phyloP scores from a whole-genome alignment of 176 grass and related monocot genomes.

The Paspalum vaginatum region DNA sequence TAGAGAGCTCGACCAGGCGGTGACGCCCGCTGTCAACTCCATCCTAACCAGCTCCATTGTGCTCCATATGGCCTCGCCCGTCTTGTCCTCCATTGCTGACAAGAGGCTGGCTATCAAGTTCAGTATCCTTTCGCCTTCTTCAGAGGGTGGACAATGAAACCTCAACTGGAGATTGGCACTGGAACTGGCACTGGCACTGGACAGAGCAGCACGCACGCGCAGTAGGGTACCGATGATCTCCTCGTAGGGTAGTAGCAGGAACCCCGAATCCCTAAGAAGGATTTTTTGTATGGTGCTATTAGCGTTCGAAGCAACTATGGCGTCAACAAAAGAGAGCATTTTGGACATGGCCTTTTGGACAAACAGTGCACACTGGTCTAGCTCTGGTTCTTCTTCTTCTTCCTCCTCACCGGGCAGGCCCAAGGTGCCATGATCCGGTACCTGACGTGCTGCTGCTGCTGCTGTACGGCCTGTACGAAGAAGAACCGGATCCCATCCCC shows the following conservation, averaged over 20 bases:
- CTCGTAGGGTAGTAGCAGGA: no score
- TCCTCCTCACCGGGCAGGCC: no score
- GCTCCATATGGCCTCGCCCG: not conserved
- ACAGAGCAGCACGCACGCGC: not conserved
- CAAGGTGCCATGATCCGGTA: no score
- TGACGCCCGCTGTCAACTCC: not conserved
- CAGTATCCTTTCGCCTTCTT: not conserved
- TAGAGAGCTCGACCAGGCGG: not conserved
- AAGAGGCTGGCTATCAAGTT: not conserved
- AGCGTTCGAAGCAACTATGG: not conserved
- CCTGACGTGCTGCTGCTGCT: no score
- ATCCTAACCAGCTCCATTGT: not conserved
- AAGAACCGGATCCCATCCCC: no score
- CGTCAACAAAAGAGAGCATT: not conserved
- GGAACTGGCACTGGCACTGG: no score
- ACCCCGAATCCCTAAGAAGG: no score
- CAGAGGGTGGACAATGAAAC: rapidly evolving
- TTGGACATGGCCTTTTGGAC: not conserved
- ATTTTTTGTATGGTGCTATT: no score
- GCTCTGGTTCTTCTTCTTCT: no score
- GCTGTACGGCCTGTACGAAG: no score
- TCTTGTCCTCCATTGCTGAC: not conserved
- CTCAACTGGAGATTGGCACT: not conserved
- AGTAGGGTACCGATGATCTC: no score
- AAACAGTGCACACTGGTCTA: no score